Evolutionary conservation across 1,284 basidiomycete genomes (phyloP).

Genomic region (Rhodotorula sp.): DNA sequence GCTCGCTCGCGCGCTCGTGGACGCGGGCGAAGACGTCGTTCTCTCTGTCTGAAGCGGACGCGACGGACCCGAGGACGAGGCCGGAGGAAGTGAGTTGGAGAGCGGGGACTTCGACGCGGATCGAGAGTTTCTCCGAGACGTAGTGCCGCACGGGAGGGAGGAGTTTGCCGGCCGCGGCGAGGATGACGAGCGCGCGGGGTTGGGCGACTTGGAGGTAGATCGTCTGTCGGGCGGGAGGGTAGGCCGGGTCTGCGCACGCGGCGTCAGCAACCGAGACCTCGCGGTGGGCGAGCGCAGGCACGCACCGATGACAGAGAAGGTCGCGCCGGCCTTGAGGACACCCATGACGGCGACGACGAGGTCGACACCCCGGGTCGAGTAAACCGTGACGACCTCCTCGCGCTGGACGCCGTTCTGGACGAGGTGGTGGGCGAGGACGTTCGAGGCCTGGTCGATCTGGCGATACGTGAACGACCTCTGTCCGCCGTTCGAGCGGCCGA

Average conservation of each 20-base stretch:
- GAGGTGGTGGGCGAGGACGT: conserved; percentile 88
- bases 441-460: conserved; percentile 78
- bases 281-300: not conserved
- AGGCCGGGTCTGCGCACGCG: conserved; percentile 75
- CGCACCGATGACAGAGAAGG: conserved; percentile 94
- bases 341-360: conserved; percentile 97
- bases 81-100: conserved; percentile 69
- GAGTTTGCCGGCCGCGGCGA: conserved; percentile 85
- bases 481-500: conserved; percentile 55
- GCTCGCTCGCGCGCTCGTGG: conserved; percentile 53
- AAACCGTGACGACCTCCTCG: conserved; percentile 99
- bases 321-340: conserved; percentile 92
- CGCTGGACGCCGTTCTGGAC: conserved; percentile 79
- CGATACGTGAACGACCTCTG: conserved; percentile 69
- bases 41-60: conserved; percentile 36
- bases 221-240: conserved; percentile 91
- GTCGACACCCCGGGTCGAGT: conserved; percentile 93
- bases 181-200: conserved; percentile 87
- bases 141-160: conserved; percentile 80
- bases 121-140: conserved; percentile 72
- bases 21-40: conserved; percentile 56
- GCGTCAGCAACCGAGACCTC: too few species aligned
- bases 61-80: conserved; percentile 65
- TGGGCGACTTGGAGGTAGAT: conserved; percentile 92
- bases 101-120: conserved; percentile 91